phyloP scores from a whole-genome alignment of 148 eudicot genomes.

The Agrostemma githago region DNA sequence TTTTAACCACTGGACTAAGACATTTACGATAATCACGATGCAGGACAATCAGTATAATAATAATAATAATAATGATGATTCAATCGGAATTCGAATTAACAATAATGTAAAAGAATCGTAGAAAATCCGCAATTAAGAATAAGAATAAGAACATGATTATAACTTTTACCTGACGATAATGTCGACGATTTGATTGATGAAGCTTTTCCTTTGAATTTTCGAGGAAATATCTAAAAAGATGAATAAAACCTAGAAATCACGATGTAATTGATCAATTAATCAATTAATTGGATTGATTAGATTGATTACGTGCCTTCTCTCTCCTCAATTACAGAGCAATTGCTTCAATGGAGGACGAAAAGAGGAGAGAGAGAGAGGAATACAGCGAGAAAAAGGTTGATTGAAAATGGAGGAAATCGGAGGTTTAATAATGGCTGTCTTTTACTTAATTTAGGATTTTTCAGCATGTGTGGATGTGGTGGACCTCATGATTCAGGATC shows the following conservation, averaged over 20 bases:
- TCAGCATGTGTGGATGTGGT: not conserved
- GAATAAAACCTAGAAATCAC: too few species aligned
- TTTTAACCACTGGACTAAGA: too few species aligned
- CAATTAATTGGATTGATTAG: too few species aligned
- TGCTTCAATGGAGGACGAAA: not conserved
- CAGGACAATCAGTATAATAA: too few species aligned
- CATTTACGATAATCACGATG: too few species aligned
- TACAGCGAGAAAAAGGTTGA: not conserved
- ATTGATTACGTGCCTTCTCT: not conserved
- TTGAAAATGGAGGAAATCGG: not conserved
- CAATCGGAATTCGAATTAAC: not conserved
- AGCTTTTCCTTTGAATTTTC: not conserved
- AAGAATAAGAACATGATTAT: too few species aligned
- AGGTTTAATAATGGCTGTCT: not conserved
- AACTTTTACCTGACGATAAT: not conserved
- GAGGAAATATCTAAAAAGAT: not conserved
- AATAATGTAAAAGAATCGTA: not conserved
- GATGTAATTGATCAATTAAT: too few species aligned
- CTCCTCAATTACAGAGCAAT: not conserved
- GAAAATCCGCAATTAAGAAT: not conserved
- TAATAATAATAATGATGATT: too few species aligned
- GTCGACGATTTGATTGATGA: not conserved
- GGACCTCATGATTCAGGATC: too few species aligned
- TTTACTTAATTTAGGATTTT: too few species aligned
- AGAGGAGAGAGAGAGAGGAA: not conserved